These are phyloP conservation scores for Vigna hirtella DNA, from an alignment of 306 rosid genomes.

Conservation along the genomic window DNA sequence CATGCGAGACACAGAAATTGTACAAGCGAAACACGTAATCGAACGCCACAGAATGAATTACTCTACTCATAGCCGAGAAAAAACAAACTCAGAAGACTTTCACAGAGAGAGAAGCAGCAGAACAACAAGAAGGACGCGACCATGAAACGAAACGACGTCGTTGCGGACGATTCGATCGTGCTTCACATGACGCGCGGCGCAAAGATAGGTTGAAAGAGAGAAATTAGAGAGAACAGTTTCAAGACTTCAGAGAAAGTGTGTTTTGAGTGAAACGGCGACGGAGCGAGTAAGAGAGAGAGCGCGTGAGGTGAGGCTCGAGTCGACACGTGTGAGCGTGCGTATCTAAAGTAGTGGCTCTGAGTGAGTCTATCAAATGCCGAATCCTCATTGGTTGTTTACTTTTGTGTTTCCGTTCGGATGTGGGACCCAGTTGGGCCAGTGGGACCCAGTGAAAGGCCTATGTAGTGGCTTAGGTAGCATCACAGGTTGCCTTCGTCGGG, in stretches of 20 bases:
- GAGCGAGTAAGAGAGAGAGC: neutral
- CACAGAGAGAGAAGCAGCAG: conserved; percentile 10
- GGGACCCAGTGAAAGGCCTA: neutral
- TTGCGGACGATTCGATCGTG: neutral
- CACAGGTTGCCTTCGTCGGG: conserved; percentile 9
- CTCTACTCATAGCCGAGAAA: conserved; percentile 67
- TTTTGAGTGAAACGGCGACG: conserved; percentile 1
- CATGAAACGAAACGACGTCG: conserved; percentile 29
- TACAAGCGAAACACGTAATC: conserved; percentile 49
- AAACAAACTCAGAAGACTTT: conserved; percentile 3
- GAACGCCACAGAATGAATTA: conserved; percentile 42
- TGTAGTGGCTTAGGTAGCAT: neutral
- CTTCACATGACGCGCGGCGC: neutral
- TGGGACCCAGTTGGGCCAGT: neutral
- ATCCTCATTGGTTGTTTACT: neutral
- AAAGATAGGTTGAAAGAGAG: neutral
- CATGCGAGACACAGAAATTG: conserved; percentile 44
- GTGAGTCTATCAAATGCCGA: conserved; percentile 19
- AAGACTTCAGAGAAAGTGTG: too few relatives aligned
- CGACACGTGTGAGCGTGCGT: conserved; percentile 23
- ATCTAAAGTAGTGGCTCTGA: conserved; percentile 35
- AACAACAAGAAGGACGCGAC: conserved; percentile 9
- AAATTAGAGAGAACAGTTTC: neutral
- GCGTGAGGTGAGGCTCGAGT: neutral
- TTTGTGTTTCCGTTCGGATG: neutral